Evolutionary conservation across 2,329 filamentous ascomycete genomes (phyloP).

Genomic region (Cordyceps militaris): DNA sequence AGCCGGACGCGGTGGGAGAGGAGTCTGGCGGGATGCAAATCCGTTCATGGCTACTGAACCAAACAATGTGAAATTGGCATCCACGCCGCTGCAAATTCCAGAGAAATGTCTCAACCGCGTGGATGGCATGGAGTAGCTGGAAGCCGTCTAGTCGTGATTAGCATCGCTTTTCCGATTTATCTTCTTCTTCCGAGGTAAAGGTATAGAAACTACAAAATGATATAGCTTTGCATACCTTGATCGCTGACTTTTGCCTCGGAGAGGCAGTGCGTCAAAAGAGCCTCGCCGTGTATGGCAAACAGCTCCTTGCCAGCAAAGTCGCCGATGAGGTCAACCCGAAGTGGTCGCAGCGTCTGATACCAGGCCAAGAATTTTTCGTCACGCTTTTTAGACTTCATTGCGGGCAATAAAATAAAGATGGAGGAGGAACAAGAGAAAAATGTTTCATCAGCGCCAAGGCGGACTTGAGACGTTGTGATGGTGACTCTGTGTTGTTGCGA

Average conservation of each 20-base stretch:
- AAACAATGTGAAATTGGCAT: slow-evolving; percentile 65
- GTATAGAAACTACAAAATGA: background rate
- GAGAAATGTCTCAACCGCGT: slow-evolving; percentile 61
- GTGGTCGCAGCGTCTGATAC: slow-evolving; percentile 17
- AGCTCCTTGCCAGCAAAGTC: slow-evolving; percentile 69
- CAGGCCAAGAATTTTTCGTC: slow-evolving; percentile 3
- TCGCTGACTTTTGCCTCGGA: slow-evolving; percentile 58
- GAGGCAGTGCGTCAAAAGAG: slow-evolving; percentile 59
- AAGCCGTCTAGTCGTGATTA: slow-evolving; percentile 43
- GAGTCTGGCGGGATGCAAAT: slow-evolving; percentile 44
- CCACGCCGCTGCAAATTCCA: slow-evolving; percentile 51
- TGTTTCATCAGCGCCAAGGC: too few relatives aligned
- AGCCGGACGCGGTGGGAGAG: slow-evolving; percentile 11
- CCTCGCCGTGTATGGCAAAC: slow-evolving; percentile 68
- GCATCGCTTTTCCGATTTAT: background rate
- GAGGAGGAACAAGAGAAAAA: too few relatives aligned
- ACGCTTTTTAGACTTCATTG: too few relatives aligned
- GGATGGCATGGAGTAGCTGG: slow-evolving; percentile 64
- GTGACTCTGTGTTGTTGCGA: too few relatives aligned
- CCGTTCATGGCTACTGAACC: slow-evolving; percentile 52
- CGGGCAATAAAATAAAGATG: too few relatives aligned
- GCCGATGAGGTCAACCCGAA: slow-evolving; percentile 58
- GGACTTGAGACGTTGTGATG: too few relatives aligned
- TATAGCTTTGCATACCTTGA: slow-evolving; percentile 28
- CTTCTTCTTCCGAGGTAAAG: too few relatives aligned